These are phyloP conservation scores for Auricularia cornea DNA, from an alignment of 768 basidiomycete species.

Conservation along the genomic window DNA sequence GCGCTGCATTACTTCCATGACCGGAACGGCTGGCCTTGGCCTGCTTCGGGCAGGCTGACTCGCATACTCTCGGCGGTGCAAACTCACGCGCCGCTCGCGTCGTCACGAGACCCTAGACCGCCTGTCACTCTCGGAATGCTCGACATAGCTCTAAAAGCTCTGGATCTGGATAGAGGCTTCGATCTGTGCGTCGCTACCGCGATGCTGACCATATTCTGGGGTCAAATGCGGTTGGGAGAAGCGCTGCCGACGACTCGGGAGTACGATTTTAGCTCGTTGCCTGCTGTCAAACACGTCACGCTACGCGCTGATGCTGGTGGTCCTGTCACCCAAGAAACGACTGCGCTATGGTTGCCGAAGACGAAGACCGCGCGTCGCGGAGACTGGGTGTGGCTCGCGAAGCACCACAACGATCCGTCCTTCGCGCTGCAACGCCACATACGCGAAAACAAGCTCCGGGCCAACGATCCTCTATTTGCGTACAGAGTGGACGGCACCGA, in stretches of 20 bases:
- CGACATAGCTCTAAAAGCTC: conserved; percentile 10
- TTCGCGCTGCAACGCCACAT: not conserved
- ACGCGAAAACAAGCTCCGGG: not conserved
- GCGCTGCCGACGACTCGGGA: conserved; percentile 3
- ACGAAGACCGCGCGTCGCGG: not conserved
- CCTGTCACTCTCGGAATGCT: conserved; percentile 29
- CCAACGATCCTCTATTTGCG: not conserved
- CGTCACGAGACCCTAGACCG: conserved; percentile 10
- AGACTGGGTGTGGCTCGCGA: not conserved
- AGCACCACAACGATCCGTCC: not conserved
- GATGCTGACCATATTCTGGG: conserved; percentile 27
- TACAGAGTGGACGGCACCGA: not conserved
- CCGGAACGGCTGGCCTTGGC: not conserved
- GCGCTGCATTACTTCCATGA: not conserved
- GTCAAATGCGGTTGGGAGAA: conserved; percentile 32
- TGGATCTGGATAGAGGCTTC: conserved; percentile 24
- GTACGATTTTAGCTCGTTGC: conserved; percentile 1
- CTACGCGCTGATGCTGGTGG: not conserved
- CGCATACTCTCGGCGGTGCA: not conserved
- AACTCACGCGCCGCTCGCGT: not conserved
- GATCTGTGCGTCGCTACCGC: conserved; percentile 34
- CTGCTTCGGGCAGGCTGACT: not conserved
- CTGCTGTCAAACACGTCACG: not conserved
- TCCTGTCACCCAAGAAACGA: not conserved
- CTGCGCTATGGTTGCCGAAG: not conserved